Evolutionary conservation across 1,139 yeast species (phyloP).

Genomic region (Saccharomycopsis hybrid): DNA sequence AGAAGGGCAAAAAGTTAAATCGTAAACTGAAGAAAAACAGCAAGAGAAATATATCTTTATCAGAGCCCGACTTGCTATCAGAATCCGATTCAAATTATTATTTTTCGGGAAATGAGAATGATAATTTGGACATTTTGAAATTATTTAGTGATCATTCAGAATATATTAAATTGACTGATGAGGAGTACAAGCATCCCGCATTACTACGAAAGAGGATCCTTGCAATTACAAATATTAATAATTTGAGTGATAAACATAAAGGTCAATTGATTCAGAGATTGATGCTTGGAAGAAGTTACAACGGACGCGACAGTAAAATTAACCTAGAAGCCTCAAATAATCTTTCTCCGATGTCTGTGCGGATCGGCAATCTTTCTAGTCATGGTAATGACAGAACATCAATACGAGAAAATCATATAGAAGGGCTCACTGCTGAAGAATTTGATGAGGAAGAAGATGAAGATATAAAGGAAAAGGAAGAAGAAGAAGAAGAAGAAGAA

Average conservation of each 20-base stretch:
- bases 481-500: conserved; percentile 25
- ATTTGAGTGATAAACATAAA: conserved; percentile 46
- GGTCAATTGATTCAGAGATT: conserved; percentile 60
- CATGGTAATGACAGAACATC: too few relatives aligned
- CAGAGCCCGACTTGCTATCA: too few relatives aligned
- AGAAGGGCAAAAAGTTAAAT: neutral
- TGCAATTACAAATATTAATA: conserved; percentile 42
- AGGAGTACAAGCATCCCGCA: conserved; percentile 31
- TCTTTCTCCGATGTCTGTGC: conserved; percentile 26
- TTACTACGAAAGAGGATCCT: conserved; percentile 52
- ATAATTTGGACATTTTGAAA: neutral
- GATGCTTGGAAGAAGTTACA: conserved; percentile 58
- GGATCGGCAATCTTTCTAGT: too few relatives aligned
- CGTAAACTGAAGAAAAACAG: neutral
- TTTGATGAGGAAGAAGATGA: too few relatives aligned
- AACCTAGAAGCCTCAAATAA: neutral
- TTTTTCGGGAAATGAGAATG: conserved; percentile 6
- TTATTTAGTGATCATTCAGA: conserved; percentile 5
- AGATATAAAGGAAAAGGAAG: conserved; percentile 9
- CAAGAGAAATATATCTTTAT: too few relatives aligned
- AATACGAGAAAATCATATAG: too few relatives aligned
- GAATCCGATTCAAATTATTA: conserved; percentile 13
- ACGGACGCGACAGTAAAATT: conserved; percentile 24
- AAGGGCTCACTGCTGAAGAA: neutral
- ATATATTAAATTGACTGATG: conserved; percentile 6